These are phyloP conservation scores for Cicer judaicum DNA, from an alignment of 306 rosid species.

Conservation along the genomic window DNA sequence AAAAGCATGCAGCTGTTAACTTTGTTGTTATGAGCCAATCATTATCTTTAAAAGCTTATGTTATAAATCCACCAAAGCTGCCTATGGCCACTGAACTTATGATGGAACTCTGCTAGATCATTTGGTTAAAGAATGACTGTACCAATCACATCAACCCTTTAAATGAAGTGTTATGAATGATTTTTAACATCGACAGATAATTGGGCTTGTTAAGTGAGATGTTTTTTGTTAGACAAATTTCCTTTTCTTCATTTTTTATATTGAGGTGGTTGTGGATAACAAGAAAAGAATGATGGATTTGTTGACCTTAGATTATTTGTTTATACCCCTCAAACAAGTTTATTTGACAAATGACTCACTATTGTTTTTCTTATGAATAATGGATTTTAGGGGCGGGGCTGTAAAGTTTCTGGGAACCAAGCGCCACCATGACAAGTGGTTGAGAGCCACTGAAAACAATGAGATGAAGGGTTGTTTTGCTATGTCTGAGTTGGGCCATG, in stretches of 20 bases:
- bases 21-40: too few species aligned
- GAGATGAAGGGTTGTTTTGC: conserved; percentile 83
- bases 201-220: conserved; percentile 2
- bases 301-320: not conserved
- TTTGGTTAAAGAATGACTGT: conserved; percentile 6
- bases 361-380: conserved; percentile 26
- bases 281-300: conserved; percentile 22
- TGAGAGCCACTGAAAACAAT: conserved; percentile 72
- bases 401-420: conserved; percentile 77
- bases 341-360: not conserved
- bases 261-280: conserved; percentile 8
- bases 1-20: too few species aligned
- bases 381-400: conserved; percentile 87
- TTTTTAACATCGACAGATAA: not conserved
- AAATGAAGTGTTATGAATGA: conserved; percentile 4
- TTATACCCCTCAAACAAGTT: not conserved
- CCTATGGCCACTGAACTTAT: not conserved
- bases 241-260: conserved; percentile 8
- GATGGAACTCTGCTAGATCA: not conserved
- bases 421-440: conserved; percentile 90
- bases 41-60: too few species aligned
- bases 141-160: not conserved
- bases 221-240: conserved; percentile 26
- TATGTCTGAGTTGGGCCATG: conserved; percentile 95
- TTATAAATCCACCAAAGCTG: not conserved